Evolutionary conservation across 805 yeast genomes (phyloP).

Genomic region (Candida sakaeoensis): DNA sequence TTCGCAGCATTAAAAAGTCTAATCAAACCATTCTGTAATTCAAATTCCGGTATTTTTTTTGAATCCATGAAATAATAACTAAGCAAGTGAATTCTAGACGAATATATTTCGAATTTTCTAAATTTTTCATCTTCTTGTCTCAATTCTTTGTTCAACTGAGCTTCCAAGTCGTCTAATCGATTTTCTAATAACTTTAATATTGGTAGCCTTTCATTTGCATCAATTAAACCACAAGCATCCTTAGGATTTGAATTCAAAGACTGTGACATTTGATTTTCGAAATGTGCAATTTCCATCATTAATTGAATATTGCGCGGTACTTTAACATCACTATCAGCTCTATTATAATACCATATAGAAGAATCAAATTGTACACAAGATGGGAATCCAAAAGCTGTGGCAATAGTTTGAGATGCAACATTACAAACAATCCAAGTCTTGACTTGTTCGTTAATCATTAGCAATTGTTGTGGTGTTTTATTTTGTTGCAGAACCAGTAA

Average conservation of each 20-base stretch:
- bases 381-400: slow-evolving; percentile 92
- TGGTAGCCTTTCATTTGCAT: slow-evolving; percentile 69
- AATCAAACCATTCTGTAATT: slow-evolving; percentile 68
- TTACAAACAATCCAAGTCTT: slow-evolving; percentile 95
- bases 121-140: slow-evolving; percentile 52
- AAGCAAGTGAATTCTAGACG: slow-evolving; percentile 76
- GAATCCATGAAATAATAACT: slow-evolving; percentile 80
- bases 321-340: slow-evolving; percentile 41
- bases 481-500: slow-evolving; percentile 14
- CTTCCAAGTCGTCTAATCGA: slow-evolving; percentile 75
- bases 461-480: slow-evolving; percentile 40
- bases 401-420: slow-evolving; percentile 83
- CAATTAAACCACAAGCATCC: slow-evolving; percentile 63
- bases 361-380: slow-evolving; percentile 85
- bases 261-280: slow-evolving; percentile 80
- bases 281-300: slow-evolving; percentile 78
- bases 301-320: slow-evolving; percentile 63
- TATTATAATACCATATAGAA: slow-evolving; percentile 53
- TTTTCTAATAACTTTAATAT: slow-evolving; percentile 64
- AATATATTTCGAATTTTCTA: slow-evolving; percentile 62
- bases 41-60: slow-evolving; percentile 47
- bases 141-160: slow-evolving; percentile 42
- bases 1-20: slow-evolving; percentile 78
- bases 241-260: slow-evolving; percentile 68
- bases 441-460: slow-evolving; percentile 67